A percentile compares a stretch with the other conserved stretches of the same genome.
Evolutionary conservation across 176 grass and related monocot species (phyloP).

Genomic region (Ampelocalamus luodianensis): DNA sequence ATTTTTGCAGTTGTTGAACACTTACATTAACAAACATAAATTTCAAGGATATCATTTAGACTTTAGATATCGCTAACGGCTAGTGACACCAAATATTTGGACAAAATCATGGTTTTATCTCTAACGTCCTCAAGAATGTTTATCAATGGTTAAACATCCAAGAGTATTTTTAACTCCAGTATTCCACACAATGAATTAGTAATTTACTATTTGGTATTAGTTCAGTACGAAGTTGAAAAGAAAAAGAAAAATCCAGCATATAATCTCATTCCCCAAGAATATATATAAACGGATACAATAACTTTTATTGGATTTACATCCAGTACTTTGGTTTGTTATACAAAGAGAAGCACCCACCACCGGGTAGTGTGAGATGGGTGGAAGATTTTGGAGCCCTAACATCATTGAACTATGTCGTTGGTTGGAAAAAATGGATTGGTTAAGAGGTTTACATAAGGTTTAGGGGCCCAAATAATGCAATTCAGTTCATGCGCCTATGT

Average conservation of each 20-base stretch:
- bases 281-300: background rate
- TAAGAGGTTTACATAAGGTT: background rate
- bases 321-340: background rate
- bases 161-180: background rate
- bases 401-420: background rate
- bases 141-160: background rate
- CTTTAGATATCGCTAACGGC: background rate
- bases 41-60: background rate
- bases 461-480: slow-evolving; percentile 7
- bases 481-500: background rate
- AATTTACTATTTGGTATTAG: slow-evolving; percentile 11
- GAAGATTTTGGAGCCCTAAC: background rate
- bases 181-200: background rate
- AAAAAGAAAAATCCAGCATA: background rate
- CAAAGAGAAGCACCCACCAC: background rate
- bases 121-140: background rate
- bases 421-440: background rate
- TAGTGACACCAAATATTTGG: background rate
- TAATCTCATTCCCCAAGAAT: slow-evolving; percentile 1
- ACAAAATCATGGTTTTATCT: slow-evolving; percentile 8
- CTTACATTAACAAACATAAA: no score
- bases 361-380: background rate
- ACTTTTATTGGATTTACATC: slow-evolving; percentile 20
- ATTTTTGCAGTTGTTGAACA: no score
- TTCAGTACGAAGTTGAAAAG: background rate